These are phyloP conservation scores for Cystofilobasidium ferigula DNA, from an alignment of 768 basidiomycete genomes.

Conservation along the genomic window DNA sequence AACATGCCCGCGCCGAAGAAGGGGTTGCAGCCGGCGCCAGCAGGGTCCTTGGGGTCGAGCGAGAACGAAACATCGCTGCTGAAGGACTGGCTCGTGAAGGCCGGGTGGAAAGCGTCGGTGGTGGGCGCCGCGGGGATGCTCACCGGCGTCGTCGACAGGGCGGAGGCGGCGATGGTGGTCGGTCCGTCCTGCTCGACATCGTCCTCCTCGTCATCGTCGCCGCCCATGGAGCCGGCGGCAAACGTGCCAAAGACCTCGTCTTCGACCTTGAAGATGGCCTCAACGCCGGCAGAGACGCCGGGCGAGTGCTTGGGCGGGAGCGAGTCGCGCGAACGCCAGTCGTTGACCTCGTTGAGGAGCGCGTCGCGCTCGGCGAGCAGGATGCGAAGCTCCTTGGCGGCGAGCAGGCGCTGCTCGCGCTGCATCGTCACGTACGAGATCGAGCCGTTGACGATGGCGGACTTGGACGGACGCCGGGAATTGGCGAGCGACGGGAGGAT, in stretches of 20 bases:
- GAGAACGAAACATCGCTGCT: not conserved
- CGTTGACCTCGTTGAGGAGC: slow-evolving; percentile 80
- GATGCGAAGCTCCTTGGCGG: slow-evolving; percentile 66
- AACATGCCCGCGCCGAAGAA: slow-evolving; percentile 10
- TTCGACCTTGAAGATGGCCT: slow-evolving; percentile 32
- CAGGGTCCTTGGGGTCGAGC: not conserved
- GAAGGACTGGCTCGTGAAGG: not conserved
- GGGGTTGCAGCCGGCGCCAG: not conserved
- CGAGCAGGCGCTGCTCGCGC: slow-evolving; percentile 66
- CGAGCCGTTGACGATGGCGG: slow-evolving; percentile 89
- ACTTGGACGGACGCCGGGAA: slow-evolving; percentile 88
- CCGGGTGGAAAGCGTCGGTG: not conserved
- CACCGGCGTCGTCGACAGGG: no score
- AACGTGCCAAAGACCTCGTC: slow-evolving; percentile 27
- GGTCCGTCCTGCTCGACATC: slow-evolving; percentile 24
- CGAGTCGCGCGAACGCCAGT: slow-evolving; percentile 74
- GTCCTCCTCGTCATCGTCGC: slow-evolving; percentile 29
- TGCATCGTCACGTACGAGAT: slow-evolving; percentile 61
- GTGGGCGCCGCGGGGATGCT: not conserved
- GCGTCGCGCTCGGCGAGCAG: slow-evolving; percentile 73
- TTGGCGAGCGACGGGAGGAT: slow-evolving; percentile 82
- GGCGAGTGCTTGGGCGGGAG: slow-evolving; percentile 65
- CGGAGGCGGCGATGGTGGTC: not conserved
- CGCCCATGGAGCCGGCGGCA: slow-evolving; percentile 23
- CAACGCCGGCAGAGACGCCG: slow-evolving; percentile 58